These are phyloP conservation scores for Volvox reticuliferus DNA, from an alignment of 139 green algal genomes.

Conservation along the genomic window DNA sequence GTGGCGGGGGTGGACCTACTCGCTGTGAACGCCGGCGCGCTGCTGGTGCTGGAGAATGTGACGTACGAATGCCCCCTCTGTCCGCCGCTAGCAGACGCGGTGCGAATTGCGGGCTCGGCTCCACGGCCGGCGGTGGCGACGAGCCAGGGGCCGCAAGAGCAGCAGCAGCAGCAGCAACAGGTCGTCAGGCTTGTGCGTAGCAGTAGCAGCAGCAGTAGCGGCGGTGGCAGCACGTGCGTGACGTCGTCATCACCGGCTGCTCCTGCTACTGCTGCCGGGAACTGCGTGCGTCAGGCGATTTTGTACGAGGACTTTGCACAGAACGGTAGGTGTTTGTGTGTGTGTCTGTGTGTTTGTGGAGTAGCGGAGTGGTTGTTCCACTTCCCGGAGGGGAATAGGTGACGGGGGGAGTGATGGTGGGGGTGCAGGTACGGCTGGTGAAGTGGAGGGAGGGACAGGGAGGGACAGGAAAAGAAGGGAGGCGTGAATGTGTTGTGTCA, in stretches of 20 bases:
- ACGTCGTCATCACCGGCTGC: not conserved
- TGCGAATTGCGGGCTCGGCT: not conserved
- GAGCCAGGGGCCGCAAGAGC: not conserved
- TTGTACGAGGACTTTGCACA: not conserved
- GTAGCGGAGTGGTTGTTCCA: too few species aligned
- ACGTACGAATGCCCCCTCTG: not conserved
- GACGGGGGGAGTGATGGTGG: too few species aligned
- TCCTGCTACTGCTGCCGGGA: not conserved
- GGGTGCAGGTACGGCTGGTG: not conserved
- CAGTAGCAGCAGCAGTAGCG: not conserved
- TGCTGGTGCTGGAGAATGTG: not conserved
- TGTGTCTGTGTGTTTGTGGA: too few species aligned
- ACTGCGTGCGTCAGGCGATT: not conserved
- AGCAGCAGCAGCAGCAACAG: not conserved
- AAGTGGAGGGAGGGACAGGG: not conserved
- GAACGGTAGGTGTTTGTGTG: not conserved
- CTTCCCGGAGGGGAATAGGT: too few species aligned
- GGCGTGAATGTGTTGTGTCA: too few species aligned
- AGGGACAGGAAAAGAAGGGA: not conserved
- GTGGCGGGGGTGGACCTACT: not conserved
- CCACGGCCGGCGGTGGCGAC: not conserved
- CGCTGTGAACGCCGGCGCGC: not conserved
- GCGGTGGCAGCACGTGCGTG: not conserved
- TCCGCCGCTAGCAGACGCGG: not conserved
- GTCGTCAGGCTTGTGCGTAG: not conserved